Evolutionary conservation across 2,329 filamentous ascomycete species (phyloP).

Genomic region (Basipetospora chlamydospora): DNA sequence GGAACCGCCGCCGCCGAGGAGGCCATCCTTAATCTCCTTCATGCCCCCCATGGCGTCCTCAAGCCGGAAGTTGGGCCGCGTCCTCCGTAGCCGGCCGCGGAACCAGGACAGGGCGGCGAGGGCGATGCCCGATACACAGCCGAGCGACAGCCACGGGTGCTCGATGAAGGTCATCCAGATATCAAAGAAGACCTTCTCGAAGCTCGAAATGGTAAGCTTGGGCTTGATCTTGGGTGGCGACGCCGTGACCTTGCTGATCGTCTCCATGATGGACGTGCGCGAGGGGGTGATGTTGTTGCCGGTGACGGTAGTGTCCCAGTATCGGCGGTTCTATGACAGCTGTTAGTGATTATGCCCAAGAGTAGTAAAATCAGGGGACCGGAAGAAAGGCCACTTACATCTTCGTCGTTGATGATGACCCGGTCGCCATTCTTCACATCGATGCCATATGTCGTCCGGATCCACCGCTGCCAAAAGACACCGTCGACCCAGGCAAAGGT

Average conservation of each 20-base stretch:
- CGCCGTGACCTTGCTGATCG: conserved; percentile 55
- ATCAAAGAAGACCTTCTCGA: conserved; percentile 59
- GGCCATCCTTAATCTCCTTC: conserved; percentile 47
- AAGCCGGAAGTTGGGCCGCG: conserved; percentile 45
- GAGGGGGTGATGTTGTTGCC: conserved; percentile 83
- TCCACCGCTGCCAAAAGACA: conserved; percentile 94
- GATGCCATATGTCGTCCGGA: conserved; percentile 86
- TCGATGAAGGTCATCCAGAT: conserved; percentile 42
- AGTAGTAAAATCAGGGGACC: background rate
- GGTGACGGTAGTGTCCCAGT: conserved; percentile 85
- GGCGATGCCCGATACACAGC: conserved; percentile 41
- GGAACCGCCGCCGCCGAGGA: conserved; percentile 38
- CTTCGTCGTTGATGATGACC: conserved; percentile 93
- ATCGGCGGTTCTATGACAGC: conserved; percentile 59
- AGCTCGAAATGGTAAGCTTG: conserved; percentile 60
- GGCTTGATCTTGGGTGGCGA: conserved; percentile 57
- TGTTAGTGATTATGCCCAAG: conserved; percentile 18
- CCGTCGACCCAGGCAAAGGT: conserved; percentile 96
- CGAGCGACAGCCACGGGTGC: conserved; percentile 43
- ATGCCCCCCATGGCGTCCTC: conserved; percentile 35
- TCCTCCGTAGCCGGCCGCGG: conserved; percentile 37
- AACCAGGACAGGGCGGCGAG: conserved; percentile 38
- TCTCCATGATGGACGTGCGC: conserved; percentile 82
- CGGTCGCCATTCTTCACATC: conserved; percentile 78
- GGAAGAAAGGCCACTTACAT: conserved; percentile 45